phyloP scores from a whole-genome alignment of 257 asterid species.

The Petrea volubilis region DNA sequence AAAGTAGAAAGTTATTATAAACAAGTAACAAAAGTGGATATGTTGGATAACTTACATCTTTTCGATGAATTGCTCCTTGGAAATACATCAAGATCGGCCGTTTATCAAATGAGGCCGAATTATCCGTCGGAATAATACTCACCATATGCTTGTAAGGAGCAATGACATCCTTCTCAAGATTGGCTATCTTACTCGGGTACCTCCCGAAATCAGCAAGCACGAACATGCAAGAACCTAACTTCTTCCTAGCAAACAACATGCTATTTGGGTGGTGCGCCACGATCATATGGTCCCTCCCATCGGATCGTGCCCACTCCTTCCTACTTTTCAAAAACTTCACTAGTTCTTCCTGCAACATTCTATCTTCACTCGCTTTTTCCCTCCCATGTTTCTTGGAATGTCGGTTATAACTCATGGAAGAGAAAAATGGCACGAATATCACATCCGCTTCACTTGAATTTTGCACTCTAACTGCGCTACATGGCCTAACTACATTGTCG shows the following conservation, averaged over 20 bases:
- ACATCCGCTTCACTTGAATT: conserved; percentile 61
- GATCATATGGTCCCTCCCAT: conserved; percentile 73
- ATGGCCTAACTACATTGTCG: conserved; percentile 48
- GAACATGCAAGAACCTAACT: conserved; percentile 64
- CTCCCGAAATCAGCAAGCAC: conserved; percentile 85
- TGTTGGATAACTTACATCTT: conserved; percentile 65
- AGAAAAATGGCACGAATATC: conserved; percentile 71
- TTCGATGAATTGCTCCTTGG: conserved; percentile 81
- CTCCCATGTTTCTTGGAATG: conserved; percentile 47
- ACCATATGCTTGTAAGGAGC: conserved; percentile 94
- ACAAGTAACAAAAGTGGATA: neutral
- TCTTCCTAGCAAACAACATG: conserved; percentile 57
- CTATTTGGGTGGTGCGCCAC: conserved; percentile 87
- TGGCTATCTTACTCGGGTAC: conserved; percentile 56
- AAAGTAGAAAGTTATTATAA: neutral
- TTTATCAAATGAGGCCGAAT: conserved; percentile 49
- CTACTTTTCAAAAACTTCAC: conserved; percentile 48
- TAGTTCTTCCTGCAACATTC: conserved; percentile 58
- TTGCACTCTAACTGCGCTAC: conserved; percentile 58
- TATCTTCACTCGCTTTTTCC: conserved; percentile 39
- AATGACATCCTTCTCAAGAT: conserved; percentile 71
- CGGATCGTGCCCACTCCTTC: conserved; percentile 59
- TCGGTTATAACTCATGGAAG: conserved; percentile 77
- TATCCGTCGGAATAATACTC: conserved; percentile 31
- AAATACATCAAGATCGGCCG: conserved; percentile 60